phyloP scores from a whole-genome alignment of 225 moss, liverwort and hornwort genomes.

The Asterella californica region DNA sequence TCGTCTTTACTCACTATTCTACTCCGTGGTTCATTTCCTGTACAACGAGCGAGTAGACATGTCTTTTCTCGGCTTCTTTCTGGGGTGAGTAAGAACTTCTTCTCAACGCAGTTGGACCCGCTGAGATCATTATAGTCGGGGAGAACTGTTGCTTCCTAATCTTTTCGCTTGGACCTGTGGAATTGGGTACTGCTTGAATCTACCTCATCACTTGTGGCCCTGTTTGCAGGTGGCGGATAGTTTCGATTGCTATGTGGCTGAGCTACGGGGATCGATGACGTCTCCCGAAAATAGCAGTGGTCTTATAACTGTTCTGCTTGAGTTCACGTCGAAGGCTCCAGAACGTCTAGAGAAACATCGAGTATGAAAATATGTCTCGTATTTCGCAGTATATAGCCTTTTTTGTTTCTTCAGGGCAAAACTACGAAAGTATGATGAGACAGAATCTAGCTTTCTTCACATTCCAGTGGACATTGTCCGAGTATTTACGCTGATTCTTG shows the following conservation, averaged over 20 bases:
- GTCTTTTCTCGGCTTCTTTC: conserved; percentile 57
- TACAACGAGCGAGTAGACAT: conserved; percentile 59
- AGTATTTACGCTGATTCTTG: background rate
- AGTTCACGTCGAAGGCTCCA: conserved; percentile 50
- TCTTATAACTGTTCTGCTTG: conserved; percentile 60
- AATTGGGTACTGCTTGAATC: background rate
- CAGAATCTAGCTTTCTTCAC: background rate
- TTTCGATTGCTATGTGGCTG: conserved; percentile 63
- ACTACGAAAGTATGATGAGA: background rate
- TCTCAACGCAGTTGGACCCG: background rate
- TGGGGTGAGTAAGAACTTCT: conserved; percentile 39
- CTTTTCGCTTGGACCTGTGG: background rate
- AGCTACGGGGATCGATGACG: conserved; percentile 55
- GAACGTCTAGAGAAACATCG: conserved; percentile 30
- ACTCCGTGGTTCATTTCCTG: conserved; percentile 52
- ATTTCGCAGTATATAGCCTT: background rate
- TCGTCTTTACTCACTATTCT: conserved; percentile 69
- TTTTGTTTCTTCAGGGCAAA: background rate
- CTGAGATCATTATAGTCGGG: background rate
- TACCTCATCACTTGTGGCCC: background rate
- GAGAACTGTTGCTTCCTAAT: background rate
- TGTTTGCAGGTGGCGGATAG: conserved; percentile 59
- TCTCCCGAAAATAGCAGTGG: conserved; percentile 69
- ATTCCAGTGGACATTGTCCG: background rate
- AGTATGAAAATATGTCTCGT: conserved; percentile 10